Conservation (phyloP, 257 asterid species). For the Anisodus tanguticus region DNA sequence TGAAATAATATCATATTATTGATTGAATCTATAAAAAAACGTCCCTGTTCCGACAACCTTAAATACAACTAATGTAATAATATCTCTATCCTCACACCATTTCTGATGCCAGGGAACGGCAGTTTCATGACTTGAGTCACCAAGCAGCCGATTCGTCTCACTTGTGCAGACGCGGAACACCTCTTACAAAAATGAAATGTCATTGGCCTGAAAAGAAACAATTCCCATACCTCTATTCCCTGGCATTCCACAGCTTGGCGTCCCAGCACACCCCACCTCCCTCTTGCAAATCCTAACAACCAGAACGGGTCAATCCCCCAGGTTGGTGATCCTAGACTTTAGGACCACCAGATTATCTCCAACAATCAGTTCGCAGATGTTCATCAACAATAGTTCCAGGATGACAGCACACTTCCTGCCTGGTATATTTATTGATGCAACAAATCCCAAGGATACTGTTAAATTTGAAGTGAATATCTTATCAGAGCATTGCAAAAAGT, state of each 20-base stretch:
- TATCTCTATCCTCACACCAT: background rate
- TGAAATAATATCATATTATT: background rate
- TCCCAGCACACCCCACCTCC: background rate
- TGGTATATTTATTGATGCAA: background rate
- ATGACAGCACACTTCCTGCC: background rate
- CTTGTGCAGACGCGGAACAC: background rate
- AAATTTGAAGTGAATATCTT: background rate
- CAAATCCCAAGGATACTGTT: background rate
- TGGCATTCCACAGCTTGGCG: background rate
- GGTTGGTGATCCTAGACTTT: conserved; percentile 3
- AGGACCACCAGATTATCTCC: background rate
- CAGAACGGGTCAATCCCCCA: background rate
- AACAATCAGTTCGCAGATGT: background rate
- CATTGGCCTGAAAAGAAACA: background rate
- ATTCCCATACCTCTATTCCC: background rate
- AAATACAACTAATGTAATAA: background rate
- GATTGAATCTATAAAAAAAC: background rate
- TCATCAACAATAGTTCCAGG: background rate
- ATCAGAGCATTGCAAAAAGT: background rate
- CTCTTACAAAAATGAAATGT: conserved; percentile 9
- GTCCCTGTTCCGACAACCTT: background rate
- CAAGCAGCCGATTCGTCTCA: background rate
- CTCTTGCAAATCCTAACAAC: too few species aligned
- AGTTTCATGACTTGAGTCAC: conserved; percentile 21
- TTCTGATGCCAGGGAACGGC: conserved; percentile 3